Base-by-base conservation (phyloP, 345 rosid species). In the Geranium brycei region DNA sequence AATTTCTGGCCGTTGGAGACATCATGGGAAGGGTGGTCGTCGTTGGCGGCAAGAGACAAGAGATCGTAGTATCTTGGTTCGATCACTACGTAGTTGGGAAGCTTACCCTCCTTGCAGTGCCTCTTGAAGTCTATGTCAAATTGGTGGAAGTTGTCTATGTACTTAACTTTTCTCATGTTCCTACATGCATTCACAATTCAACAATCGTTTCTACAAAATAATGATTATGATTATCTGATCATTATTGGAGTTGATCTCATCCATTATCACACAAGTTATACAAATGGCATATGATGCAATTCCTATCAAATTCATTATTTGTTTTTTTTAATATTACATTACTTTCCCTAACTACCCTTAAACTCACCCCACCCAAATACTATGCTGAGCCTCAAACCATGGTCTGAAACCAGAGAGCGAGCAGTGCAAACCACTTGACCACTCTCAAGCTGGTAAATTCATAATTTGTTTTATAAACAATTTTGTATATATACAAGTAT, bases 1-100 rank as follows among this genome's bases (percentile, higher is more conserved):
- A 88, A 77, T 38, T 76, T 87, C 71, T 91, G 96, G 5, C 97
- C 97, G 18, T 88, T 81, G 0, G 80, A 81, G 53, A 91, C 73
- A 62, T 88, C 93, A 57, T 91, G 95, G 4, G 86, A 79, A 8
- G 97, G 97, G 62, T 87, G 96, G 32, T 91, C 96, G 51, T 91
- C 98, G 19, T 83, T 88, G 23, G 88, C 96, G 1, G 85, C 82
- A 4, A 81, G 66, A 0, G 84, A 71, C 57, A 76, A 14, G 11
- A 88, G 32, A 70, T 87, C 91, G 40, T 67, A 84, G 64, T 75
- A 91, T 38, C 96, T 74, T 2, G 84, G 98, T 65, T 91, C 98
- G 3, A 91, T 74, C 66, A 88, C 84, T 8, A 84, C 92, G 16
- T 91, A 88, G 73, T 91, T 91, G 12, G 98, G 96, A 2, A 88